Conservation (phyloP, 164 flowering plant genomes). For the Litsea cubeba region DNA sequence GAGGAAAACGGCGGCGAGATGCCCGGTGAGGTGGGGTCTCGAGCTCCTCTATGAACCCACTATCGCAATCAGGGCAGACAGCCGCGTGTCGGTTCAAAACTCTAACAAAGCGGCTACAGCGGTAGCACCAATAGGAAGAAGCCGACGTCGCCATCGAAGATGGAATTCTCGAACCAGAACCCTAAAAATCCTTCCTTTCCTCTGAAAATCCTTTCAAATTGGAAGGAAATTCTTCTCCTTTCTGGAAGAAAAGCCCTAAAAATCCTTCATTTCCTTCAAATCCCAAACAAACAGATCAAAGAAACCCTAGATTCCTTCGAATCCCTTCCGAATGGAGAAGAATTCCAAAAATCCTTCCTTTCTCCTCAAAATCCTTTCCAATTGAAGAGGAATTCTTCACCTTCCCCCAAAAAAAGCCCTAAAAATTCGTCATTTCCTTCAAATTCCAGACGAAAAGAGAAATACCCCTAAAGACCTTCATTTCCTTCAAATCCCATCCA, state of each 20-base stretch:
- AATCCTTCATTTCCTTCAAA: conserved; percentile 4
- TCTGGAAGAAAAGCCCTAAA: background rate
- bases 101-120: conserved; percentile 44
- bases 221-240: conserved; percentile 10
- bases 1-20: conserved; percentile 25
- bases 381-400: background rate
- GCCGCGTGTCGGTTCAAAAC: conserved; percentile 18
- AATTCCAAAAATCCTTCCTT: background rate
- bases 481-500: too few species aligned
- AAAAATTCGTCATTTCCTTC: conserved; percentile 2
- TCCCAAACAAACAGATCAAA: background rate
- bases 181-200: conserved; percentile 7
- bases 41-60: conserved; percentile 60
- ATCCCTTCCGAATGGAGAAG: background rate
- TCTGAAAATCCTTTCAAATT: background rate
- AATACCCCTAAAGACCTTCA: too few species aligned
- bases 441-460: background rate
- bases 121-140: conserved; percentile 64
- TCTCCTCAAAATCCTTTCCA: background rate
- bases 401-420: background rate
- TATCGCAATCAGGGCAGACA: conserved; percentile 55
- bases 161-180: conserved; percentile 10
- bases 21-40: conserved; percentile 23
- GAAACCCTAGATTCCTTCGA: background rate
- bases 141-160: conserved; percentile 12